Percentiles rank a stretch among this genome's conserved stretches.
These are phyloP conservation scores for Moesziomyces globuligerus DNA, from an alignment of 1,284 basidiomycete genomes.

Conservation along the genomic window DNA sequence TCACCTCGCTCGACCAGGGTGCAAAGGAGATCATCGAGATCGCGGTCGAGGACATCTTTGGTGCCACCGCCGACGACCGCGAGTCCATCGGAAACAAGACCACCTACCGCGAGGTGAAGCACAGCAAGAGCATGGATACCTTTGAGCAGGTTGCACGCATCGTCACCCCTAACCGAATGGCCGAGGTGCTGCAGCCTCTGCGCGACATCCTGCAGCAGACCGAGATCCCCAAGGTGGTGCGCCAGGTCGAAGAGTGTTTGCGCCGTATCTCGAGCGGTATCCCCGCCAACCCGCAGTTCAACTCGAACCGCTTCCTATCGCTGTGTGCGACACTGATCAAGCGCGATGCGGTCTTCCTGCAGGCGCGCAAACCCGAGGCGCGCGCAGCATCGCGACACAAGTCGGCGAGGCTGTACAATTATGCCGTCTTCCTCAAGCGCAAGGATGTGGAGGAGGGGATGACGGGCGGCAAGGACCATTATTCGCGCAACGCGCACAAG, in stretches of 20 bases:
- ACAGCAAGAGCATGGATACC: conserved; percentile 66
- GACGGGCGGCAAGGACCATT: conserved; percentile 67
- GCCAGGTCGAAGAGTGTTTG: conserved; percentile 86
- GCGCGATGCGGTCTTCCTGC: conserved; percentile 76
- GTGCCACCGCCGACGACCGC: conserved; percentile 89
- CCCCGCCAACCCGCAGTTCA: conserved; percentile 81
- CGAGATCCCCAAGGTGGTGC: conserved; percentile 82
- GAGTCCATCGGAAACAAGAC: conserved; percentile 91
- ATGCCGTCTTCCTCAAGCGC: conserved; percentile 53
- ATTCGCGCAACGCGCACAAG: conserved; percentile 73
- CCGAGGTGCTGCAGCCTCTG: conserved; percentile 80
- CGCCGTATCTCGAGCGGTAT: conserved; percentile 84
- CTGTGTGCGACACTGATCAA: conserved; percentile 90
- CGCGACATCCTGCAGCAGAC: conserved; percentile 88
- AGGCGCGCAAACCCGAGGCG: conserved; percentile 43
- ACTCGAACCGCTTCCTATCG: conserved; percentile 78
- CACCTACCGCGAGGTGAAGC: conserved; percentile 70
- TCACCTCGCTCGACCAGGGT: conserved; percentile 71
- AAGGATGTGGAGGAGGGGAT: conserved; percentile 54
- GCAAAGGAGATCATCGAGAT: conserved; percentile 84
- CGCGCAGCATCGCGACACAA: conserved; percentile 31
- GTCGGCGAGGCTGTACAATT: conserved; percentile 33
- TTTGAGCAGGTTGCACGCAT: conserved; percentile 63
- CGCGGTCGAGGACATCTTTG: conserved; percentile 92
- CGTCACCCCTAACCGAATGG: conserved; percentile 71